Conservation (phyloP, 192 early-diverging fungal species). For the Entomortierella parvispora region DNA sequence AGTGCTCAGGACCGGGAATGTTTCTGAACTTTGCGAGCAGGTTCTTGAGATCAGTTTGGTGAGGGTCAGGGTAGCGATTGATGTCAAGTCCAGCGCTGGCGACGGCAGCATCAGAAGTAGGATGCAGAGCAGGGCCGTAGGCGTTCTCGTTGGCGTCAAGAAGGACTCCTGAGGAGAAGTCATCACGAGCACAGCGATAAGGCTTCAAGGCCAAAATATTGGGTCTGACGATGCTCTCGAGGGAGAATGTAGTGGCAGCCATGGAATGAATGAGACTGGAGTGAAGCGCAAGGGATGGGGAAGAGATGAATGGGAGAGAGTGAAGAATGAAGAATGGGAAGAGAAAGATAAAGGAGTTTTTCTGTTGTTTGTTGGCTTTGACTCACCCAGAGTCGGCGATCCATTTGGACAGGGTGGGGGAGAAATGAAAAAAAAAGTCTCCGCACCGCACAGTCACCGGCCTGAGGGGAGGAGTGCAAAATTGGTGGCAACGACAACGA, state of each 20-base stretch:
- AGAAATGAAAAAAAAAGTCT: neutral
- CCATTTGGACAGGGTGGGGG: neutral
- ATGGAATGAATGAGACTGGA: constrained; percentile 3
- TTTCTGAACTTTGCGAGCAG: constrained; percentile 75
- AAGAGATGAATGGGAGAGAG: neutral
- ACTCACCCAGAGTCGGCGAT: neutral
- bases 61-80: constrained; percentile 97
- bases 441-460: neutral
- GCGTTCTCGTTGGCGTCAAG: constrained; percentile 99
- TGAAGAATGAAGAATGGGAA: neutral
- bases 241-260: constrained; percentile 56
- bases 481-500: too few relatives aligned
- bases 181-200: constrained; percentile 98
- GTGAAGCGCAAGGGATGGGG: neutral
- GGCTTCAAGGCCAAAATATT: constrained; percentile 86
- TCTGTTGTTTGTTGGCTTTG: too few relatives aligned
- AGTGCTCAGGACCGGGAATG: constrained; percentile 70
- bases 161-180: constrained; percentile 92
- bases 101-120: constrained; percentile 37
- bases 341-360: neutral
- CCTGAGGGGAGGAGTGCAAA: too few relatives aligned
- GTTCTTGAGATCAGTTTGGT: constrained; percentile 87
- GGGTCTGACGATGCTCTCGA: constrained; percentile 76
- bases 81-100: constrained; percentile 60
- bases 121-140: constrained; percentile 71